A percentile compares a stretch with the other conserved stretches of the same genome.
Conservation (phyloP, 108 stramenopile genomes). For the Skeletonema menzelii region DNA sequence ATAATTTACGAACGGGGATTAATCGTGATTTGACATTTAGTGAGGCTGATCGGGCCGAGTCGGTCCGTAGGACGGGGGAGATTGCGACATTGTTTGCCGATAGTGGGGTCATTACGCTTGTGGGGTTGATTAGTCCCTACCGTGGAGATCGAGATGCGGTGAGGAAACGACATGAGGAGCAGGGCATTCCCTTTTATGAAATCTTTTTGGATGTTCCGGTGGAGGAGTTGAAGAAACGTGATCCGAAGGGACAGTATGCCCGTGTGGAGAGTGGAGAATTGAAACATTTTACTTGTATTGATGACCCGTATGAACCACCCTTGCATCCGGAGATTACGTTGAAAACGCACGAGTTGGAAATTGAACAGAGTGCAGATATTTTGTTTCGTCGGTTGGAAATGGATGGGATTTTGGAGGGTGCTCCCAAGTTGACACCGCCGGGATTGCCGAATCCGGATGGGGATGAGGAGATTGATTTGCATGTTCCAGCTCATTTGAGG, state of each 20-base stretch:
- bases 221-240: conserved; percentile 84
- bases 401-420: conserved; percentile 94
- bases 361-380: conserved; percentile 91
- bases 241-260: conserved; percentile 92
- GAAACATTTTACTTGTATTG: conserved; percentile 98
- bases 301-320: conserved; percentile 98
- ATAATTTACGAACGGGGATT: conserved; percentile 94
- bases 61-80: conserved; percentile 95
- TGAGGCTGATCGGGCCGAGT: conserved; percentile 94
- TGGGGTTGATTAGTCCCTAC: conserved; percentile 95
- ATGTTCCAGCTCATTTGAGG: conserved; percentile 69
- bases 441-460: conserved; percentile 97
- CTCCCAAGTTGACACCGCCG: conserved; percentile 83
- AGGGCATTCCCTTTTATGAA: conserved; percentile 97
- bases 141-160: conserved; percentile 91
- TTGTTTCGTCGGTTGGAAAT: conserved; percentile 84
- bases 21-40: conserved; percentile 96
- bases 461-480: conserved; percentile 92
- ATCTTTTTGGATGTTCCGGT: conserved; percentile 98
- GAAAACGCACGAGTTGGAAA: conserved; percentile 89
- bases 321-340: conserved; percentile 87
- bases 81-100: conserved; percentile 95
- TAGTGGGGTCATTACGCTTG: conserved; percentile 95
- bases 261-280: conserved; percentile 89
- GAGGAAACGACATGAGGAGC: conserved; percentile 94